A percentile compares a stretch with the other conserved stretches of the same genome.
These are phyloP conservation scores for Coemansia sp. DNA, from an alignment of 192 early-diverging fungal species.

Conservation along the genomic window DNA sequence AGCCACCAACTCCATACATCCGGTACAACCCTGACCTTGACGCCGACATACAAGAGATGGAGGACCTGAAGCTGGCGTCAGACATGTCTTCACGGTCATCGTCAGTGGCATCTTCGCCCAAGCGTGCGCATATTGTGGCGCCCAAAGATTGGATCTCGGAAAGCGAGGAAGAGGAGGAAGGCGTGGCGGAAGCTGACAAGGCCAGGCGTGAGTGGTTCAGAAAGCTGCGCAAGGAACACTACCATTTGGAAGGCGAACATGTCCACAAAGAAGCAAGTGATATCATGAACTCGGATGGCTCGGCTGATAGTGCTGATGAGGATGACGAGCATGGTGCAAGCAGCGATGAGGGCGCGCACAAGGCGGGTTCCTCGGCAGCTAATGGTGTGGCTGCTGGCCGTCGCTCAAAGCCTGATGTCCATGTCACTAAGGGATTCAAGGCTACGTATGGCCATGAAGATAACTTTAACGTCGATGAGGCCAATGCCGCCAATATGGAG, in stretches of 20 bases:
- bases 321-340: conserved; percentile 25
- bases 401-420: not conserved
- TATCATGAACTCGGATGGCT: conserved; percentile 61
- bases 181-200: conserved; percentile 43
- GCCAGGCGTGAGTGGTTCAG: conserved; percentile 75
- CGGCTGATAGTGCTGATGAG: conserved; percentile 56
- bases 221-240: conserved; percentile 79
- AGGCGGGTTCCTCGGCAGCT: not conserved
- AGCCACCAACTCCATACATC: conserved; percentile 96
- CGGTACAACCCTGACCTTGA: conserved; percentile 85
- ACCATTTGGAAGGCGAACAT: conserved; percentile 64
- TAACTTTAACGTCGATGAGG: conserved; percentile 20
- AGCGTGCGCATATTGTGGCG: conserved; percentile 51
- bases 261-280: conserved; percentile 49
- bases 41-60: conserved; percentile 58
- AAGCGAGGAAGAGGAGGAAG: conserved; percentile 39
- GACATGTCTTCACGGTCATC: conserved; percentile 42
- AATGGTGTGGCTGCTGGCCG: not conserved
- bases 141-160: conserved; percentile 46
- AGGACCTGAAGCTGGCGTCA: conserved; percentile 43
- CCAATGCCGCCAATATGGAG: conserved; percentile 30
- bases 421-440: conserved; percentile 21
- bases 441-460: conserved; percentile 16
- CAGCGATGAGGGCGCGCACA: conserved; percentile 5
- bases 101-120: conserved; percentile 61